Evolutionary conservation across 1,284 basidiomycete genomes (phyloP).

Genomic region (Fomes fomentarius): DNA sequence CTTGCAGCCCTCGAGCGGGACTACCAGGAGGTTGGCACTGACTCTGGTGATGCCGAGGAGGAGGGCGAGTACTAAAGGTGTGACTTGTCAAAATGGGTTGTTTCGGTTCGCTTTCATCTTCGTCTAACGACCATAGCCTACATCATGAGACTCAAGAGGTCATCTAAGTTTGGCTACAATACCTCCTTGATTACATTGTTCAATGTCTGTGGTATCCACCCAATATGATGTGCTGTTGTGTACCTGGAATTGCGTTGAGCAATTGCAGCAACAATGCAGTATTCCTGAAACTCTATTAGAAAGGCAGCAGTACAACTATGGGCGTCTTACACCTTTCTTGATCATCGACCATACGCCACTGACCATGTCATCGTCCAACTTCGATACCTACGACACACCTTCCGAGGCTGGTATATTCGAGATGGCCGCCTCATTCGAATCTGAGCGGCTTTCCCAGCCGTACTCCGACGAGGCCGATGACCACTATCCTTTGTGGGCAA

Average conservation of each 20-base stretch:
- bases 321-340: neutral
- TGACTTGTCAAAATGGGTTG: constrained; percentile 22
- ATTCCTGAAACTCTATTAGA: no score
- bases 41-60: constrained; percentile 79
- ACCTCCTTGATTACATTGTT: constrained; percentile 21
- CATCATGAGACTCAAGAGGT: constrained; percentile 14
- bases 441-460: neutral
- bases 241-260: neutral
- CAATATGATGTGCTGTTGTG: constrained; percentile 8
- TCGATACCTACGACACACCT: neutral
- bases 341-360: neutral
- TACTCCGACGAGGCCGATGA: constrained; percentile 4
- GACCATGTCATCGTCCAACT: neutral
- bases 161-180: constrained; percentile 27
- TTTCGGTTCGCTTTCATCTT: constrained; percentile 16
- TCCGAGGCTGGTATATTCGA: neutral
- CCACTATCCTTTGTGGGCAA: neutral
- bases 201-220: constrained; percentile 9
- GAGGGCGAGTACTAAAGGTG: constrained; percentile 85
- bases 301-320: no score
- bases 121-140: constrained; percentile 21
- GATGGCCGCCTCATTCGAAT: neutral
- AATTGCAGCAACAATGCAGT: no score
- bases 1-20: constrained; percentile 97
- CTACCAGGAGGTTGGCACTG: constrained; percentile 93